Conservation (phyloP, 2,329 filamentous ascomycete species). For the Colletotrichum nymphaeae region DNA sequence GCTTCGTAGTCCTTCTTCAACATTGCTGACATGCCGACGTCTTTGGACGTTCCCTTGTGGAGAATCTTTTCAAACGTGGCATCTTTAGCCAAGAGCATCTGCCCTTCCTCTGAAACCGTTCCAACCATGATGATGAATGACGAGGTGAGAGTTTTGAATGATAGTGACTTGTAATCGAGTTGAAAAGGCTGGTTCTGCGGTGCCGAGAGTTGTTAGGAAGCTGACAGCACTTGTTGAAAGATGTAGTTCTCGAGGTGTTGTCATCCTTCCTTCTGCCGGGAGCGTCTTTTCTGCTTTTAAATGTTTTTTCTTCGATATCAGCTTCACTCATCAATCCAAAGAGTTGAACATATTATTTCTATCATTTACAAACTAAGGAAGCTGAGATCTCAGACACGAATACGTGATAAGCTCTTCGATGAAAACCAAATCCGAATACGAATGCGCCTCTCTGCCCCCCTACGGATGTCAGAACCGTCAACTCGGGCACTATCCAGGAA, state of each 20-base stretch:
- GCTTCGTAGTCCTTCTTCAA: conserved; percentile 81
- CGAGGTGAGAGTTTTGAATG: neutral
- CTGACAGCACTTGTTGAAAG: neutral
- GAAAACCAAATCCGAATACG: conserved; percentile 17
- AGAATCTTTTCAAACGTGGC: conserved; percentile 82
- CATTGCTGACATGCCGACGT: conserved; percentile 81
- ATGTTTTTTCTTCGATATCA: neutral
- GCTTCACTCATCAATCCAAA: neutral
- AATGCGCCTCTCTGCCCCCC: neutral
- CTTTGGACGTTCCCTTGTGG: conserved; percentile 72
- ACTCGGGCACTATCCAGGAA: neutral
- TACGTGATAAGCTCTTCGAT: conserved; percentile 11
- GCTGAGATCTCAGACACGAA: neutral
- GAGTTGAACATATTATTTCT: neutral
- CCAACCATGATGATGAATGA: neutral
- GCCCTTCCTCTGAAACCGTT: neutral
- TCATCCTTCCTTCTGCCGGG: neutral
- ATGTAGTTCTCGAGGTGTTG: neutral
- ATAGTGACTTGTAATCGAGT: neutral
- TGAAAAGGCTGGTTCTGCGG: neutral
- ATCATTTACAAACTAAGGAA: neutral
- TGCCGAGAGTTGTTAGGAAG: neutral
- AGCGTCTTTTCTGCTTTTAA: neutral
- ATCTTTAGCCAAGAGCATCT: conserved; percentile 56
- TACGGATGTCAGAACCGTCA: neutral